Percentiles rank a stretch among this genome's conserved stretches.
Evolutionary conservation across 2,329 filamentous ascomycete genomes (phyloP).

Genomic region (Colletotrichum neosansevieriae): DNA sequence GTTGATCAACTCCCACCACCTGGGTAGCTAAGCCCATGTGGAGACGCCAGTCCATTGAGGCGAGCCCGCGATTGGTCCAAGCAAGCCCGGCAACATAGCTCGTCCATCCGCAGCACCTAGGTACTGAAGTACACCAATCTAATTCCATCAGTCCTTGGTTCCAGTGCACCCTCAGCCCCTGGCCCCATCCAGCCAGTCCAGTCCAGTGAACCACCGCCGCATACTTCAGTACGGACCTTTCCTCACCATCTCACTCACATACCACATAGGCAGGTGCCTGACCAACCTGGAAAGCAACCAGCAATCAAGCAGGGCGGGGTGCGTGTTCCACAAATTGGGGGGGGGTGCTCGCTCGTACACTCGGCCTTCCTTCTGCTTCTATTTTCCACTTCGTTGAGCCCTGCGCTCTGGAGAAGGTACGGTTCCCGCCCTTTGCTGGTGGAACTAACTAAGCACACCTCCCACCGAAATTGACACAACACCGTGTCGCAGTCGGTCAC

Average conservation of each 20-base stretch:
- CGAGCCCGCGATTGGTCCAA: constrained; percentile 37
- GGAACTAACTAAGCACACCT: background rate
- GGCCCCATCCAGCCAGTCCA: constrained; percentile 4
- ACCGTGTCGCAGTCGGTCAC: constrained; percentile 7
- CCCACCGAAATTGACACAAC: background rate
- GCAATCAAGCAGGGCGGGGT: background rate
- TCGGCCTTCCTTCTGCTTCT: constrained; percentile 5
- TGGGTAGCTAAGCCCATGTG: constrained; percentile 17
- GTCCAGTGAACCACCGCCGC: background rate
- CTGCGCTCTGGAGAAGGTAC: background rate
- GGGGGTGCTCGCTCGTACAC: background rate
- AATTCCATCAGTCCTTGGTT: constrained; percentile 21
- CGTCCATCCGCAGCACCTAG: background rate
- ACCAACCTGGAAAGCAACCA: no score
- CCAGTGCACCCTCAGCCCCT: constrained; percentile 31
- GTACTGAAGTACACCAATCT: background rate
- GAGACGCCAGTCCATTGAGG: constrained; percentile 16
- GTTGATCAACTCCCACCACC: background rate
- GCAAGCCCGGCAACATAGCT: background rate
- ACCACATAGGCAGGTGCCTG: no score
- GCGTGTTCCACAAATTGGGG: no score
- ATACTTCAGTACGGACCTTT: no score
- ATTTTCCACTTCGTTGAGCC: constrained; percentile 3
- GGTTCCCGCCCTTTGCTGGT: background rate
- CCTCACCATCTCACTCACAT: no score